Percentiles rank a stretch among this genome's conserved stretches.
phyloP scores from a whole-genome alignment of 148 eudicot species.

The Chenopodium quinoa region DNA sequence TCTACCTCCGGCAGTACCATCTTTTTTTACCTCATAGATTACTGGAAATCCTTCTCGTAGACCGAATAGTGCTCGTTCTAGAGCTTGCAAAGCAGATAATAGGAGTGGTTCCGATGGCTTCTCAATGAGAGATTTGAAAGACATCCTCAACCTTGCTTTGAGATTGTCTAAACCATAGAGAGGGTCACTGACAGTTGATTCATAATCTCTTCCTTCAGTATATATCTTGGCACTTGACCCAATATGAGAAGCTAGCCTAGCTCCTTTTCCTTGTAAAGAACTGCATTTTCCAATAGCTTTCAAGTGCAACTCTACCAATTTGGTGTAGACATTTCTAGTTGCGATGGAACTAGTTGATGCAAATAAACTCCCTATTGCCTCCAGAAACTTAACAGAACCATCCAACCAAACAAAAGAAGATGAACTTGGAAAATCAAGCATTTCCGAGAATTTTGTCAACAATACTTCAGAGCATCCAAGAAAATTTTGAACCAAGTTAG shows the following conservation, averaged over 20 bases:
- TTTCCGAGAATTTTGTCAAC: conserved; percentile 50
- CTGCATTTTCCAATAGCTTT: conserved; percentile 84
- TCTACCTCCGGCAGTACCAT: conserved; percentile 51
- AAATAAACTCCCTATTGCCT: conserved; percentile 65
- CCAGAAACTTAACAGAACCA: conserved; percentile 65
- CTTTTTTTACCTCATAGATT: conserved; percentile 52
- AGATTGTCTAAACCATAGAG: conserved; percentile 48
- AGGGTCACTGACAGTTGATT: conserved; percentile 26
- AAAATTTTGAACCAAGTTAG: conserved; percentile 42
- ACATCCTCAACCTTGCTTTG: conserved; percentile 61
- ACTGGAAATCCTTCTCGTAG: conserved; percentile 42
- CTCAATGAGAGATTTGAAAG: conserved; percentile 55
- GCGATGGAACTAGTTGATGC: conserved; percentile 34
- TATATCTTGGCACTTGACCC: conserved; percentile 61
- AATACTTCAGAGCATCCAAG: conserved; percentile 54
- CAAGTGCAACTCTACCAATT: conserved; percentile 62
- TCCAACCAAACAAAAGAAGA: conserved; percentile 61
- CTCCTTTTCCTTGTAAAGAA: conserved; percentile 70
- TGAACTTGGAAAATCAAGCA: conserved; percentile 35
- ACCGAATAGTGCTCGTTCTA: conserved; percentile 75
- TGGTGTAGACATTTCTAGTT: conserved; percentile 46
- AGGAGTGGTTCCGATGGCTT: conserved; percentile 62
- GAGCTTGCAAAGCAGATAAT: conserved; percentile 49
- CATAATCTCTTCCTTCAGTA: conserved; percentile 27
- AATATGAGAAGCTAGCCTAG: conserved; percentile 62